Percentiles rank a stretch among this genome's conserved stretches.
phyloP scores from a whole-genome alignment of 805 yeast species.

The Peterozyma toletana region DNA sequence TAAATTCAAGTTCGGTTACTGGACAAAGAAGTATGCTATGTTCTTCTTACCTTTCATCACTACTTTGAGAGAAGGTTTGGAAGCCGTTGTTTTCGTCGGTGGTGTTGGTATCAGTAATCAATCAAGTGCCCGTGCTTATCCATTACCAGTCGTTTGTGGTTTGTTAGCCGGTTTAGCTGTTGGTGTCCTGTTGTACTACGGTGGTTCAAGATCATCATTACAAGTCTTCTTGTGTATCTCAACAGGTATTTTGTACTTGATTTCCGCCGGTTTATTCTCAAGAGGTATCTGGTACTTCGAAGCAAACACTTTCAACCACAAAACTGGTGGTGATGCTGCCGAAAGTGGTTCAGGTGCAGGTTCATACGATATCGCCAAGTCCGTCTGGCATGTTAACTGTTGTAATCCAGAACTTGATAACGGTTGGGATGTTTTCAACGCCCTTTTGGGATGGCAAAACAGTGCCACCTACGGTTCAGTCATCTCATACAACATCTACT shows the following conservation, averaged over 20 bases:
- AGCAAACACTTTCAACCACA: conserved; percentile 49
- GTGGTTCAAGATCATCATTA: conserved; percentile 77
- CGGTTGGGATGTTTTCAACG: conserved; percentile 97
- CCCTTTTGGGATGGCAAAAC: conserved; percentile 95
- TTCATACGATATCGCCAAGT: conserved; percentile 69
- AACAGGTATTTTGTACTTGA: conserved; percentile 82
- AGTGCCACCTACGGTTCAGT: conserved; percentile 93
- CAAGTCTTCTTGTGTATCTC: conserved; percentile 83
- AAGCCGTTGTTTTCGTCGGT: conserved; percentile 93
- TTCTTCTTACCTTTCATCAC: conserved; percentile 87
- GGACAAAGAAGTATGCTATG: conserved; percentile 75
- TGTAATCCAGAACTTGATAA: conserved; percentile 88
- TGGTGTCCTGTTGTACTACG: conserved; percentile 69
- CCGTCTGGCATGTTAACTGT: conserved; percentile 96
- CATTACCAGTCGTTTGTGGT: conserved; percentile 89
- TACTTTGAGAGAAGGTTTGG: conserved; percentile 92
- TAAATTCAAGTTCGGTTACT: conserved; percentile 42
- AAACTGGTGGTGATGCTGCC: conserved; percentile 92
- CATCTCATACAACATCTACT: conserved; percentile 79
- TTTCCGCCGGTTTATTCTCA: conserved; percentile 89
- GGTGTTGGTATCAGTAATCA: conserved; percentile 80
- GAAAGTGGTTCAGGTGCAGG: conserved; percentile 95
- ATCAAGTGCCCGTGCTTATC: conserved; percentile 61
- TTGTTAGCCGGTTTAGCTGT: conserved; percentile 67
- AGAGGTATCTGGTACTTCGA: conserved; percentile 91